Base-by-base conservation (phyloP, 1,139 yeast genomes). In the Debaryomyces singareniensis region DNA sequence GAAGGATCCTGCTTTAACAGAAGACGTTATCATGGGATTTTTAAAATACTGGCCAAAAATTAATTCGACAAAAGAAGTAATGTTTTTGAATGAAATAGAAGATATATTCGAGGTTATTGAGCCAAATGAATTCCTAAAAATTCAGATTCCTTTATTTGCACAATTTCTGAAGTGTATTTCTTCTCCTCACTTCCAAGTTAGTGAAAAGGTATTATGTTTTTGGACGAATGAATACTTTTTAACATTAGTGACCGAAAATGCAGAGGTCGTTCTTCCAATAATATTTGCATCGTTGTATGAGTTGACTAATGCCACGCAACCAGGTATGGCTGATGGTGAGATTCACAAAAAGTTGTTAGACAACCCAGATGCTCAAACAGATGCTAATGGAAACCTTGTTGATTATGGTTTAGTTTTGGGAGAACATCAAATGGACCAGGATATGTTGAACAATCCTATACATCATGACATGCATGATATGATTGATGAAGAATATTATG, bases 1-100 rank as follows among this genome's bases (percentile, higher is more conserved):
- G 47, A 91, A 91, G 55, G 98, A 91, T 53, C 94, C 96, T 2
- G 45, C 75, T 10, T 68, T 91, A 45, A 91, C 97, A 2, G 97
- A 89, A 55, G 97, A 89, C 53, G 97, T 91, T 15, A 76, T 91
- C 20, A 80, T 86, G 85, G 96, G 96, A 2, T 64, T 91, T 35
- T 63, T 91, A 45, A 74, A 95, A 49, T 93, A 79, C 59, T 91
- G 99, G 99, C 99, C 99, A 30, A 93, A 93, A 56, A 82, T 85
- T 33, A 87, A 87, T 50, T 79, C 94, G 26, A 94, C 96, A 13
- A 91, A 91, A 53, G 98, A 93, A 58, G 87, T 93, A 27, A 81
- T 91, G 91, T 91, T 87, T 51, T 64, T 93, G 49, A 87, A 89
- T 58, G 98, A 91, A 59, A 76, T 93, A 43, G 98, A 93, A 56